Evolutionary conservation across 306 rosid species (phyloP), one percentile per base, ranked within the genome.

Genomic region (Trifolium pratense): DNA sequence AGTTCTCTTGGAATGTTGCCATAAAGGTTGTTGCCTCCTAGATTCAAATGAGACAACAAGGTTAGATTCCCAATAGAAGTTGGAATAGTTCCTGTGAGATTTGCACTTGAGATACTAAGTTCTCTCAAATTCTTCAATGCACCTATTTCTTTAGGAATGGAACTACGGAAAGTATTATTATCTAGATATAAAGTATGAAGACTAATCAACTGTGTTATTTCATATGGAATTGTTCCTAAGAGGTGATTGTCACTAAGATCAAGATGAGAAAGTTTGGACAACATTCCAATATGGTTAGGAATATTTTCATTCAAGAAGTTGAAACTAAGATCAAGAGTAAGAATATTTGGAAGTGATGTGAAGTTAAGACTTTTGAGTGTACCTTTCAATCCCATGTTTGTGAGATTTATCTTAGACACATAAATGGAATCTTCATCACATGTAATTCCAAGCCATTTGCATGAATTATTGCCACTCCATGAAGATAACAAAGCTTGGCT

Each of bases 71-170:
- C 58, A 16, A 52, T 52, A 16, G 58, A 52, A 52, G 18, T 52
- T 52, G 58, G 58, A 4, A 51, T 17, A 17, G 9, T 17, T 9
- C 57, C 57, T 51, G 0, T 8, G 3, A 51, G 25, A 16, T 16
- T 2, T 17, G 13, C 10, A 16, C 0, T 0, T 17, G 23, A 17
- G 2, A 51, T 51, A 7, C 23, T 7, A 51, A 51, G 57, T 17
- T 51, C 25, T 51, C 57, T 51, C 25, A 51, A 7, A 51, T 51
- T 51, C 9, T 11, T 16, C 18, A 51, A 17, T 16, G 25, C 57
- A 51, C 57, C 57, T 51, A 51, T 51, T 51, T 51, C 57, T 51
- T 17, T 17, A 51, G 57, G 57, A 51, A 51, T 51, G 57, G 25
- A 7, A 16, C 57, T 9, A 17, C 2, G 7, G 21, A 51, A 17